These are phyloP conservation scores for Phialophora chinensis DNA, from an alignment of 2,329 filamentous ascomycete genomes.

Conservation along the genomic window DNA sequence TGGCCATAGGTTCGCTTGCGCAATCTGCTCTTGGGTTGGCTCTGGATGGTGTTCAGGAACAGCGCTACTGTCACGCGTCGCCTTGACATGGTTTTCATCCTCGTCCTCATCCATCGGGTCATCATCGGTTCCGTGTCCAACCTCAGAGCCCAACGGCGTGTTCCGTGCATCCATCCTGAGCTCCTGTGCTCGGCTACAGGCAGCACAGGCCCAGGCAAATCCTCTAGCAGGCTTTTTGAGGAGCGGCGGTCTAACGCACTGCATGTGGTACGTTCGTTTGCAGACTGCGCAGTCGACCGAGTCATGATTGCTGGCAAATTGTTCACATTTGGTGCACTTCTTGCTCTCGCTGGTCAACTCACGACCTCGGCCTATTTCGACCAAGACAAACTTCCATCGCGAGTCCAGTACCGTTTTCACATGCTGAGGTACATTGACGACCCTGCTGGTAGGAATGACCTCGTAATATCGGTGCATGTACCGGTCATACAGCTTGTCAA, in stretches of 20 bases:
- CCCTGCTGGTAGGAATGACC: constrained; percentile 85
- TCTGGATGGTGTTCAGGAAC: constrained; percentile 61
- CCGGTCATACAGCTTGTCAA: constrained; percentile 94
- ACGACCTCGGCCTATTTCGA: constrained; percentile 91
- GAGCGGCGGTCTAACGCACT: constrained; percentile 88
- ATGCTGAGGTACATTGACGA: constrained; percentile 93
- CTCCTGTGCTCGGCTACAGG: constrained; percentile 95
- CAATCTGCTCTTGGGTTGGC: constrained; percentile 82
- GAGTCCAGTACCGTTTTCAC: constrained; percentile 96
- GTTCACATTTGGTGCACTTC: constrained; percentile 87
- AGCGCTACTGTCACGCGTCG: constrained; percentile 42
- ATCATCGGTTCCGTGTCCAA: constrained; percentile 64
- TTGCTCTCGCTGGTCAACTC: constrained; percentile 96
- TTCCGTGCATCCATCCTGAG: constrained; percentile 87
- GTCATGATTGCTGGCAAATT: constrained; percentile 90
- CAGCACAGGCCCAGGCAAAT: constrained; percentile 96
- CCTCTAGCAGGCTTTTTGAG: constrained; percentile 96
- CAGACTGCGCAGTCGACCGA: constrained; percentile 98
- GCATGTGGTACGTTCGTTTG: constrained; percentile 96
- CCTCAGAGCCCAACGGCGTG: constrained; percentile 71
- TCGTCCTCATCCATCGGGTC: constrained; percentile 70
- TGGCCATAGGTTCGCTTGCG: constrained; percentile 92
- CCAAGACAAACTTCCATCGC: constrained; percentile 93
- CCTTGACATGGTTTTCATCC: constrained; percentile 67
- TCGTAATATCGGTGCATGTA: constrained; percentile 99